phyloP scores from a whole-genome alignment of 495 filamentous ascomycete genomes.

The Polyplosphaeria fusca region DNA sequence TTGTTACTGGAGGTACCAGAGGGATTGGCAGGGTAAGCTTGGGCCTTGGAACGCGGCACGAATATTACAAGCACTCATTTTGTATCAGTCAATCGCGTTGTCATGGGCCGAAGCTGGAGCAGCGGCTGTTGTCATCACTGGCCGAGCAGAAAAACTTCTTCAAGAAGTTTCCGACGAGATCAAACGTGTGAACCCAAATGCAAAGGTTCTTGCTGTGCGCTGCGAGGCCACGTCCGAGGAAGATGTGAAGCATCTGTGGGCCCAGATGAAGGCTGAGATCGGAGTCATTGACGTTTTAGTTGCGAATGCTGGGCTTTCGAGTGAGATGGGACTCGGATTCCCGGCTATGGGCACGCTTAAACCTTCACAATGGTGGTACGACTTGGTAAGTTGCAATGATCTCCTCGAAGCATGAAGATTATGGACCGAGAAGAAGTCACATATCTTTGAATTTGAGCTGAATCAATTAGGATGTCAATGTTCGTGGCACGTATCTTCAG shows the following conservation, averaged over 20 bases:
- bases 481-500: conserved; percentile 21
- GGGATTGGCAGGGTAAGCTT: conserved; percentile 20
- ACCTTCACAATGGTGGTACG: conserved; percentile 23
- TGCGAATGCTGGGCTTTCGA: conserved; percentile 24
- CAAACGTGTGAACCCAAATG: conserved; percentile 1
- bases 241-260: conserved; percentile 8
- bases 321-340: neutral
- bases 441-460: neutral
- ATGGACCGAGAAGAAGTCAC: neutral
- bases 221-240: conserved; percentile 15
- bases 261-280: conserved; percentile 16
- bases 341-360: conserved; percentile 12
- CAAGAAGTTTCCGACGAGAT: conserved; percentile 7
- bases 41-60: neutral
- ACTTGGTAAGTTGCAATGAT: conserved; percentile 22
- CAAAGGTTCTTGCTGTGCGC: conserved; percentile 11
- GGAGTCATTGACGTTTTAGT: conserved; percentile 27
- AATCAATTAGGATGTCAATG: conserved; percentile 24
- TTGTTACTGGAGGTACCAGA: conserved; percentile 46
- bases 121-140: conserved; percentile 9
- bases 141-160: conserved; percentile 5
- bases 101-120: conserved; percentile 20
- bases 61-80: no score
- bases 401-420: neutral
- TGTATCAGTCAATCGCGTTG: conserved; percentile 11